phyloP scores from a whole-genome alignment of 495 filamentous ascomycete species.

The Aspergillus ostianus region DNA sequence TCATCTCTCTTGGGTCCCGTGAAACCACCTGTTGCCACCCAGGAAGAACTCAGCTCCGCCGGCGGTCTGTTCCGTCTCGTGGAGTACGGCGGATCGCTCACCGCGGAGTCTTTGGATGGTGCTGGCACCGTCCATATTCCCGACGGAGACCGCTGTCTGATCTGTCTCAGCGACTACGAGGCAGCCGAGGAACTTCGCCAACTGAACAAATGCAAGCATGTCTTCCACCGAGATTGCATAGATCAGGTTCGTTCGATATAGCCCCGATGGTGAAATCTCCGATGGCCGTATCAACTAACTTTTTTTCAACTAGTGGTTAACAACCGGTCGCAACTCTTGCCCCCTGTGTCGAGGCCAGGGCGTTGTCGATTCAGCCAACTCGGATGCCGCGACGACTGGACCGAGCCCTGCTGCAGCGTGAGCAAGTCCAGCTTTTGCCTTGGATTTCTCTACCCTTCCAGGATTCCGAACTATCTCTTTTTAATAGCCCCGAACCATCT shows the following conservation, averaged over 20 bases:
- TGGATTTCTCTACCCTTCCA: background rate
- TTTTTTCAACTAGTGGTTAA: conserved; percentile 59
- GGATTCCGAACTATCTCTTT: conserved; percentile 9
- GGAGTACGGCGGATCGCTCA: conserved; percentile 44
- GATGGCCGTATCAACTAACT: conserved; percentile 12
- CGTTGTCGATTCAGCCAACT: conserved; percentile 44
- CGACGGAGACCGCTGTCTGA: conserved; percentile 63
- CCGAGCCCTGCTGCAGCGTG: conserved; percentile 23
- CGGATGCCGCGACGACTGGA: conserved; percentile 19
- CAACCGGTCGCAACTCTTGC: conserved; percentile 76
- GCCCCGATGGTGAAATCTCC: conserved; percentile 3
- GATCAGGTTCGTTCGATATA: conserved; percentile 59
- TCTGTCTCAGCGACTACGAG: conserved; percentile 73
- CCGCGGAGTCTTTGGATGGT: conserved; percentile 51
- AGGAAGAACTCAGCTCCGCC: conserved; percentile 64
- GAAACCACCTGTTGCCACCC: conserved; percentile 70
- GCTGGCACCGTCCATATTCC: conserved; percentile 47
- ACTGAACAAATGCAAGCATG: conserved; percentile 64
- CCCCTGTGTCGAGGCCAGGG: conserved; percentile 72
- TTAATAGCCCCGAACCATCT: conserved; percentile 16
- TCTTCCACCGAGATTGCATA: conserved; percentile 74
- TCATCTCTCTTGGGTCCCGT: conserved; percentile 70
- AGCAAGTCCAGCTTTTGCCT: background rate
- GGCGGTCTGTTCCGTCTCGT: conserved; percentile 57
- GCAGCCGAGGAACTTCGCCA: conserved; percentile 59